A percentile compares a stretch with the other conserved stretches of the same genome.
phyloP scores from a whole-genome alignment of 2,329 filamentous ascomycete genomes.

The Nemania diffusa region DNA sequence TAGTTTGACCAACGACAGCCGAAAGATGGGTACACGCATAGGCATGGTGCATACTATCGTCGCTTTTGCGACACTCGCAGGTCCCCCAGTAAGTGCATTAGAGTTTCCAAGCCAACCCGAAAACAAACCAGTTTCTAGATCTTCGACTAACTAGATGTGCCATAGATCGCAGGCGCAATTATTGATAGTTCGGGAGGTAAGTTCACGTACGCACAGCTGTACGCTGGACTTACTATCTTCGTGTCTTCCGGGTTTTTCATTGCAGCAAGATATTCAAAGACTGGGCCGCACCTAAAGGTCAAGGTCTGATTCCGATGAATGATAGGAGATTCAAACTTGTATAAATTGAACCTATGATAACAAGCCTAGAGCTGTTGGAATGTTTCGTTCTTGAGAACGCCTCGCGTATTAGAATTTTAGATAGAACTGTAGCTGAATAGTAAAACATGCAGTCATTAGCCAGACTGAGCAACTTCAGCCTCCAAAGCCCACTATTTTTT shows the following conservation, averaged over 20 bases:
- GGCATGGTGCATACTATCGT: conserved; percentile 42
- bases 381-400: too few relatives aligned
- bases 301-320: conserved; percentile 8
- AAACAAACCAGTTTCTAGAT: not conserved
- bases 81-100: conserved; percentile 38
- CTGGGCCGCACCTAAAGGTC: conserved; percentile 12
- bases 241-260: conserved; percentile 28
- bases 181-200: conserved; percentile 39
- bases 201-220: conserved; percentile 41
- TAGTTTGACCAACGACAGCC: conserved; percentile 37
- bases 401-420: too few relatives aligned
- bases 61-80: conserved; percentile 41
- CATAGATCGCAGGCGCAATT: conserved; percentile 37
- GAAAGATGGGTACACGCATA: conserved; percentile 43
- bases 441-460: too few relatives aligned
- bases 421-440: too few relatives aligned
- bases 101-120: too few relatives aligned
- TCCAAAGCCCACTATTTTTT: too few relatives aligned
- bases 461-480: too few relatives aligned
- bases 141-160: not conserved
- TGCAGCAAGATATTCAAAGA: conserved; percentile 19
- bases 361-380: not conserved
- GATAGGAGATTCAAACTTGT: not conserved
- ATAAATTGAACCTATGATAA: not conserved
- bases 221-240: conserved; percentile 38